Evolutionary conservation across 1,284 basidiomycete genomes (phyloP), one percentile per base, ranked within the genome.

Genomic region (Leccinum ponderosum): DNA sequence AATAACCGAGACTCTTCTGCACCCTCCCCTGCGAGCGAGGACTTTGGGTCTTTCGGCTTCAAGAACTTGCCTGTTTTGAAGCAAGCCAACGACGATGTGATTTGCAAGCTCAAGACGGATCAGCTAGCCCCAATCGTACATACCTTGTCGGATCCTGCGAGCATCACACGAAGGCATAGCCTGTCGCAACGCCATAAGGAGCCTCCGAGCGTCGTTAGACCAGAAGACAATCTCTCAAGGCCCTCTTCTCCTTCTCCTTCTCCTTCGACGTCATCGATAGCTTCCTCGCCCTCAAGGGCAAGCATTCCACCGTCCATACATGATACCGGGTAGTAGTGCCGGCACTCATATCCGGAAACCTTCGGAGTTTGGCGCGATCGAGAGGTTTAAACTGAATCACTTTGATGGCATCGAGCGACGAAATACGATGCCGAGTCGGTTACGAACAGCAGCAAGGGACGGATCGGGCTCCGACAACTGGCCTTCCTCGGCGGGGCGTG

Each of bases 1-100:
- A 76, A 71, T 37, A 66, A 66, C 50, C 82, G 81, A 56, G 84
- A 87, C 17, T 74, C 37, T 39, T 39, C 76, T 6, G 47, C 47
- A 7, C 77, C 76, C 22, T 76, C 78, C 51, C 83, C 81, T 25
- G 82, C 86, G 33, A 81, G 83, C 14, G 94, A 97, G 68, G 97
- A 98, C 69, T 99, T 99, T 77, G 97, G 97, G 31, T 90, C 95
- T 0, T 99, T 99, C 80, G 95, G 90, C 75, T 99, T 96, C 86
- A 98, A 98, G 83, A 99, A 99, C 71, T 76, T 98, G 53, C 95
- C 95, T 0, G 88, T 98, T 9, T 81, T 99, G 73, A 99, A 99
- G 79, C 95, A 98, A 76, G 95, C 95, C 22, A 99, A 99, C 74
- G 97, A 99, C 76, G 96, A 99, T 73, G 90, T 99, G 66, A 97